These are phyloP conservation scores for Pisolithus sp. DNA, from an alignment of 768 basidiomycete species.

Conservation along the genomic window DNA sequence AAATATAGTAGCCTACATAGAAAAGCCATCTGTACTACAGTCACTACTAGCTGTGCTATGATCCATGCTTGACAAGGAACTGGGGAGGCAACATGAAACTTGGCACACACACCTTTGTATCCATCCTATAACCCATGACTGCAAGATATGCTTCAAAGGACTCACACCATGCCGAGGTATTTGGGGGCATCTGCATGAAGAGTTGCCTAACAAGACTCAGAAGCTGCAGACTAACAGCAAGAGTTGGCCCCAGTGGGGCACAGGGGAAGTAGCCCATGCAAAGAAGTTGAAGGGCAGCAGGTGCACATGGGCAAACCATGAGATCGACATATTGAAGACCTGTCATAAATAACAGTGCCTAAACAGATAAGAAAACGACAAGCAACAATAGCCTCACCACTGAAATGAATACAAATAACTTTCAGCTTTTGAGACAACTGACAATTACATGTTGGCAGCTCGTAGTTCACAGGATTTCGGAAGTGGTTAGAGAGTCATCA, in stretches of 20 bases:
- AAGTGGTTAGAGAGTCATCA: neutral
- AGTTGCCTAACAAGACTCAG: slow-evolving; percentile 23
- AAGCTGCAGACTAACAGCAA: slow-evolving; percentile 28
- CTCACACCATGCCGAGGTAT: slow-evolving; percentile 23
- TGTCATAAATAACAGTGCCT: neutral
- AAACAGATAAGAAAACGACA: neutral
- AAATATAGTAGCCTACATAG: too few species aligned
- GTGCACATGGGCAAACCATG: neutral
- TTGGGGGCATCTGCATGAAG: slow-evolving; percentile 22
- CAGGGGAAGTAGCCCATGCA: slow-evolving; percentile 22
- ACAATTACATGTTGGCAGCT: neutral
- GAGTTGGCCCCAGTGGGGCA: slow-evolving; percentile 22
- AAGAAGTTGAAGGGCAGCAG: slow-evolving; percentile 20
- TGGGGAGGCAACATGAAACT: too few species aligned
- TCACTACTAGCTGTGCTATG: too few species aligned
- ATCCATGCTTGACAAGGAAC: too few species aligned
- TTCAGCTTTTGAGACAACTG: neutral
- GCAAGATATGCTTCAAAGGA: slow-evolving; percentile 20
- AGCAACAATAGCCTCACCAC: neutral
- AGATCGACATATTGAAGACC: neutral
- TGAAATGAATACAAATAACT: neutral
- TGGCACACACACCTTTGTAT: slow-evolving; percentile 6
- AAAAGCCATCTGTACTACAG: too few species aligned
- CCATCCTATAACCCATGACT: slow-evolving; percentile 15
- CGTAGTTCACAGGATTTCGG: neutral